These are phyloP conservation scores for Epithele typhae DNA, from an alignment of 768 basidiomycete genomes.

Conservation along the genomic window DNA sequence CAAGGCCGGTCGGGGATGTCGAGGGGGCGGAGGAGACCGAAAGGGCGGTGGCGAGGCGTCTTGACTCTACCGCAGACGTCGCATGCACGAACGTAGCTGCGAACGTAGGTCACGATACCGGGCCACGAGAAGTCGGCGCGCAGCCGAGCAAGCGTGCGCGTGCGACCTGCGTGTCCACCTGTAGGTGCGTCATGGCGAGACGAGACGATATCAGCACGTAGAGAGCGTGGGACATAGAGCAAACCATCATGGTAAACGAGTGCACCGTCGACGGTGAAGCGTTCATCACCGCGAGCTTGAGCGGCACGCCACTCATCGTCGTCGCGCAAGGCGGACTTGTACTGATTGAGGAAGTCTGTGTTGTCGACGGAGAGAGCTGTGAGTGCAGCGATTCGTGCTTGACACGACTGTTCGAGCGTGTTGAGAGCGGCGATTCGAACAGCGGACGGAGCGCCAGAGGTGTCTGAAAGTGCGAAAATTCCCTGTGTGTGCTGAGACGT, in stretches of 20 bases:
- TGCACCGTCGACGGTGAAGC: conserved; percentile 9
- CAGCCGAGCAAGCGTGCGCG: conserved; percentile 29
- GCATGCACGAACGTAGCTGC: conserved; percentile 29
- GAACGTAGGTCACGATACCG: conserved; percentile 20
- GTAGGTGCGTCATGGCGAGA: conserved; percentile 32
- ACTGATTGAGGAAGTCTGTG: conserved; percentile 14
- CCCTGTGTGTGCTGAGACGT: conserved; percentile 4
- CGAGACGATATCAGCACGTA: conserved; percentile 27
- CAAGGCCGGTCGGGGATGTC: conserved; percentile 18
- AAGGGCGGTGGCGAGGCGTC: conserved; percentile 22
- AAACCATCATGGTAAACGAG: conserved; percentile 23
- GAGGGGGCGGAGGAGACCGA: conserved; percentile 30
- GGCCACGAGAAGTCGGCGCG: conserved; percentile 39
- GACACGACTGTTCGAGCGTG: not conserved
- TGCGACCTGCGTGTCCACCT: conserved; percentile 39
- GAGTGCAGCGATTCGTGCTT: conserved; percentile 7
- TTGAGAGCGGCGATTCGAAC: not conserved
- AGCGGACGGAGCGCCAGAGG: not conserved
- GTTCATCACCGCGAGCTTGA: conserved; percentile 7
- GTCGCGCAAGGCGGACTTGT: conserved; percentile 10
- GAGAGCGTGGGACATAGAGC: conserved; percentile 30
- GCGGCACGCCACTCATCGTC: conserved; percentile 20
- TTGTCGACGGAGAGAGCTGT: conserved; percentile 21
- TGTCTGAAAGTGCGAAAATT: conserved; percentile 1
- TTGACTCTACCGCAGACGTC: conserved; percentile 27